A percentile compares a stretch with the other conserved stretches of the same genome.
phyloP scores from a whole-genome alignment of 345 rosid species.

The Eutrema japonicum region DNA sequence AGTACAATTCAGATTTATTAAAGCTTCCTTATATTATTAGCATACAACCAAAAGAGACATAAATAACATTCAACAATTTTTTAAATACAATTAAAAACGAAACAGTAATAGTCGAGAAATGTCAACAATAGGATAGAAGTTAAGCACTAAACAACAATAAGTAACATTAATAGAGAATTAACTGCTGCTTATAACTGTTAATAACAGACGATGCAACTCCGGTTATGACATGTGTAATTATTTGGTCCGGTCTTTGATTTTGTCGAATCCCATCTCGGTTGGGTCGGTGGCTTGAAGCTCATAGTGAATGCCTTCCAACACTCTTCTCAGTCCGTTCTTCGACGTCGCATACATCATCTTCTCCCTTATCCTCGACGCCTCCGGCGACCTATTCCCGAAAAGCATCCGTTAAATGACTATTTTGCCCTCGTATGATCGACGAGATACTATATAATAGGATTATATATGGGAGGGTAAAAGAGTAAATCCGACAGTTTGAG shows the following conservation, averaged over 20 bases:
- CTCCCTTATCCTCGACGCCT: slow-evolving; percentile 82
- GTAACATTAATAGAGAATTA: slow-evolving; percentile 13
- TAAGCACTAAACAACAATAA: slow-evolving; percentile 34
- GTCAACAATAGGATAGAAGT: slow-evolving; percentile 21
- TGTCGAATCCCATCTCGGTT: slow-evolving; percentile 94
- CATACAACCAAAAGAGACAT: slow-evolving; percentile 13
- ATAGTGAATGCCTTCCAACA: slow-evolving; percentile 81
- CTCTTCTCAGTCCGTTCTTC: slow-evolving; percentile 80
- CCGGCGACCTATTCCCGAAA: slow-evolving; percentile 64
- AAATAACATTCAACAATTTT: slow-evolving; percentile 7
- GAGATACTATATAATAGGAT: no score
- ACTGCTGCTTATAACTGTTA: slow-evolving; percentile 21
- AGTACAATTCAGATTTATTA: not conserved
- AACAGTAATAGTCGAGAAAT: slow-evolving; percentile 1
- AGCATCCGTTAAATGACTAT: no score
- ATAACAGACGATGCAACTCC: slow-evolving; percentile 32
- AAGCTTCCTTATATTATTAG: slow-evolving; percentile 20
- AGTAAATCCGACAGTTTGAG: not conserved
- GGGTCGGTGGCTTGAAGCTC: slow-evolving; percentile 96
- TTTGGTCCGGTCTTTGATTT: slow-evolving; percentile 72
- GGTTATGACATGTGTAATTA: slow-evolving; percentile 29
- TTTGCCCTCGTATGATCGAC: not conserved
- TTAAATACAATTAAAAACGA: slow-evolving; percentile 1
- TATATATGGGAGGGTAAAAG: not conserved
- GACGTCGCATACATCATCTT: slow-evolving; percentile 92